Evolutionary conservation across 2,329 filamentous ascomycete species (phyloP), one percentile per base, ranked within the genome.

Genomic region (Fusarium dlaminii): DNA sequence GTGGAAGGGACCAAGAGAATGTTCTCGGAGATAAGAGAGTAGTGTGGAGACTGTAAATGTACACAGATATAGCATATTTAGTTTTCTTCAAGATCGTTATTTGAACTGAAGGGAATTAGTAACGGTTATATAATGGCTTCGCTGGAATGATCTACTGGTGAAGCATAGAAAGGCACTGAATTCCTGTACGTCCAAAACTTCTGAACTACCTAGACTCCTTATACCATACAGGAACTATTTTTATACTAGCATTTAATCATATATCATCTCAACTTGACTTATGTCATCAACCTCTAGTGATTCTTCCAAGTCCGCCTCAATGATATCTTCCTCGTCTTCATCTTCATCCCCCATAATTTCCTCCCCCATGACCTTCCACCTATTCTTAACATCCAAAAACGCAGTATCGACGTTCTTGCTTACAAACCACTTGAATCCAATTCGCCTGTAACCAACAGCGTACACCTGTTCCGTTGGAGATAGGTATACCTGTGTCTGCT

Each of bases 181-280:
- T n/a, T n/a, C n/a, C n/a, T n/a, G n/a, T n/a, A n/a, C n/a, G n/a
- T n/a, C n/a, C n/a, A n/a, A n/a, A n/a, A n/a, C n/a, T n/a, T n/a
- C n/a, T n/a, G n/a, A n/a, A n/a, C n/a, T n/a, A n/a, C n/a, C n/a
- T n/a, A n/a, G n/a, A n/a, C n/a, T n/a, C n/a, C n/a, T n/a, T n/a
- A n/a, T n/a, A n/a, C n/a, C n/a, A n/a, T n/a, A n/a, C n/a, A n/a
- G n/a, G n/a, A n/a, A 32, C 30, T 36, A 34, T 34, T 17, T 34
- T 34, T 6, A 15, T 15, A 15, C 32, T 14, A 17, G 2, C 15
- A 14, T 30, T 22, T 1, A 48, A 6, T 48, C 20, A 4, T 10
- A 11, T 30, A 48, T 11, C 5, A 22, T 11, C 18, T 48, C 27
- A 7, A 22, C 27, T 4, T 7, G 0, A 1, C 27, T 2, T 0